A percentile compares a stretch with the other conserved stretches of the same genome.
phyloP scores from a whole-genome alignment of 306 rosid genomes.

The Quercus suber region DNA sequence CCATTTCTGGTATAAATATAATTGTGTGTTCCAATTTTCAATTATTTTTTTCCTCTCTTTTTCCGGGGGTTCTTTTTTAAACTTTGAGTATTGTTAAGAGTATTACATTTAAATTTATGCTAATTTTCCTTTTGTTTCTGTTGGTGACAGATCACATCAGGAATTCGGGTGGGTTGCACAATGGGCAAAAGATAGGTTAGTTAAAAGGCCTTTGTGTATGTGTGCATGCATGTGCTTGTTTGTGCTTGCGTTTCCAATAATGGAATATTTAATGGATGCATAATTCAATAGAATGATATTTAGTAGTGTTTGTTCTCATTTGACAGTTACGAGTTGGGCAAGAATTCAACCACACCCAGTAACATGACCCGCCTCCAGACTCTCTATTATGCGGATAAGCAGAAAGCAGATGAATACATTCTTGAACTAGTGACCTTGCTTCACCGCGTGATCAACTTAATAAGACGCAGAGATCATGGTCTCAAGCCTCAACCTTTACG shows the following conservation, averaged over 20 bases:
- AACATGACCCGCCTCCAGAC: constrained; percentile 72
- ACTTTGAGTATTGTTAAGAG: too few relatives aligned
- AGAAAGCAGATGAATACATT: constrained; percentile 61
- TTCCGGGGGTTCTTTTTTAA: too few relatives aligned
- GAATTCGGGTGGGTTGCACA: constrained; percentile 96
- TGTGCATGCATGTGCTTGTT: not conserved
- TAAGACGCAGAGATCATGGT: constrained; percentile 53
- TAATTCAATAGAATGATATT: not conserved
- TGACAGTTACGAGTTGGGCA: constrained; percentile 64
- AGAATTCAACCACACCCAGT: constrained; percentile 31
- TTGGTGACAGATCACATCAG: constrained; percentile 81
- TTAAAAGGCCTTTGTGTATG: not conserved
- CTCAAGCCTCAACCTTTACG: constrained; percentile 41
- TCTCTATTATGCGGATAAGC: constrained; percentile 76
- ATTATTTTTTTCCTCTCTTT: too few relatives aligned
- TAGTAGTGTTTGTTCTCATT: constrained; percentile 11
- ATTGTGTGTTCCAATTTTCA: not conserved
- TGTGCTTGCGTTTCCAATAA: not conserved
- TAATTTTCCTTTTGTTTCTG: not conserved
- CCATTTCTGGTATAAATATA: not conserved
- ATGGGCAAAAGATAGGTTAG: constrained; percentile 92
- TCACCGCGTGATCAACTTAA: constrained; percentile 55
- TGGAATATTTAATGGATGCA: not conserved
- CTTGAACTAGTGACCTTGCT: constrained; percentile 70
- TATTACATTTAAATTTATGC: constrained; percentile 1